These are phyloP conservation scores for Venturia carpophila DNA, from an alignment of 2,329 filamentous ascomycete species.

Conservation along the genomic window DNA sequence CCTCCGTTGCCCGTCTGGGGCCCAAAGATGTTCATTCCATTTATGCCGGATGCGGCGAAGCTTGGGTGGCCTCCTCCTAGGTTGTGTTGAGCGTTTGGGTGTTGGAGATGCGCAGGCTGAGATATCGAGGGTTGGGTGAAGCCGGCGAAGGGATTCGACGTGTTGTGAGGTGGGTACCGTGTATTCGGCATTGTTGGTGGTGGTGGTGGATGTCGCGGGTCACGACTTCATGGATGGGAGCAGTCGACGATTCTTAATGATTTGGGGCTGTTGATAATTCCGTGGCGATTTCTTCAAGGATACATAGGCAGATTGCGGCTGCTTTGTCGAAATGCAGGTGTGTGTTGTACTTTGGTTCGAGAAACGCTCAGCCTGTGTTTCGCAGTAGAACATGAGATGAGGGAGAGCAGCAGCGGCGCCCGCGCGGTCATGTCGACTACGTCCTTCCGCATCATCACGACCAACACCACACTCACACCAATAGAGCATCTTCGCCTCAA, in stretches of 20 bases:
- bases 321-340: background rate
- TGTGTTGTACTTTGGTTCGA: background rate
- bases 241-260: background rate
- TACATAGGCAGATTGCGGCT: background rate
- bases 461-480: background rate
- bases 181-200: conserved; percentile 48
- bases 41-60: conserved; percentile 16
- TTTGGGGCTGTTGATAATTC: background rate
- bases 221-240: conserved; percentile 7
- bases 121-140: conserved; percentile 33
- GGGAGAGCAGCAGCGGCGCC: background rate
- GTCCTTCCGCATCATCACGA: background rate
- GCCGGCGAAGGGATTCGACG: conserved; percentile 53
- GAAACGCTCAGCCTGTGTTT: background rate
- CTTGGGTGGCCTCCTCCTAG: conserved; percentile 15
- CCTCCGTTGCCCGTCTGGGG: conserved; percentile 47
- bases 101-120: conserved; percentile 34
- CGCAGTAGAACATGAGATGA: too few relatives aligned
- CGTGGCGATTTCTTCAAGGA: background rate
- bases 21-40: conserved; percentile 19
- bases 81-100: conserved; percentile 25
- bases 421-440: background rate
- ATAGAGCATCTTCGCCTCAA: background rate
- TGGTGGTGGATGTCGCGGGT: conserved; percentile 4
- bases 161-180: conserved; percentile 50